phyloP scores from a whole-genome alignment of 768 basidiomycete species.

The Suillus sp. region DNA sequence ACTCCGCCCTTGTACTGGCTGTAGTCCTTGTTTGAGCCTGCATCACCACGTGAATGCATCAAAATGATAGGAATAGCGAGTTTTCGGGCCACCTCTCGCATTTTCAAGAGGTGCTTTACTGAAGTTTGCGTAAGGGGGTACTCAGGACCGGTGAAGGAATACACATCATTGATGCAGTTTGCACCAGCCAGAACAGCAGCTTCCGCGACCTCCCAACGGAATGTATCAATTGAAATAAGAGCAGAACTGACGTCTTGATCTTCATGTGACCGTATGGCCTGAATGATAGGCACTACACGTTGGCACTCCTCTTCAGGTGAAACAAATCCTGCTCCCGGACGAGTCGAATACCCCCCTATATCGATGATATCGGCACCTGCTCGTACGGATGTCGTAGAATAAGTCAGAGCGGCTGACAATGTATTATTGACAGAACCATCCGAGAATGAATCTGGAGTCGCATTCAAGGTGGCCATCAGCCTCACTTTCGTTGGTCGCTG shows the following conservation, averaged over 20 bases:
- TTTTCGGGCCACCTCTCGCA: slow-evolving; percentile 67
- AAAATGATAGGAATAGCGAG: slow-evolving; percentile 79
- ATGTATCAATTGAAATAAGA: slow-evolving; percentile 33
- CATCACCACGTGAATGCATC: slow-evolving; percentile 94
- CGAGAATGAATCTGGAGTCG: slow-evolving; percentile 95
- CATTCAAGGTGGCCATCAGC: slow-evolving; percentile 92
- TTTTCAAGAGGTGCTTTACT: slow-evolving; percentile 48
- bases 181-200: slow-evolving; percentile 81
- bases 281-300: slow-evolving; percentile 74
- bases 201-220: slow-evolving; percentile 78
- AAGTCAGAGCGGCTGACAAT: slow-evolving; percentile 54
- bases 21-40: slow-evolving; percentile 73
- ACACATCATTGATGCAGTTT: slow-evolving; percentile 93
- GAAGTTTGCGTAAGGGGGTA: slow-evolving; percentile 39
- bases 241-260: slow-evolving; percentile 14
- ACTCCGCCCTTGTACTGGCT: slow-evolving; percentile 49
- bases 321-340: slow-evolving; percentile 75
- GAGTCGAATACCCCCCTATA: slow-evolving; percentile 92
- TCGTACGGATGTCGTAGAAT: slow-evolving; percentile 48
- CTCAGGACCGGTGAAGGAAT: slow-evolving; percentile 71
- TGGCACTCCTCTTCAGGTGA: slow-evolving; percentile 65
- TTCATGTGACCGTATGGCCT: slow-evolving; percentile 49
- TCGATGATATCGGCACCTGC: slow-evolving; percentile 81
- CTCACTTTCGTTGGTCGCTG: slow-evolving; percentile 47
- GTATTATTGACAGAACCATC: slow-evolving; percentile 70